phyloP scores from a whole-genome alignment of 164 flowering plant species.

The Chloranthus sessilifolius region DNA sequence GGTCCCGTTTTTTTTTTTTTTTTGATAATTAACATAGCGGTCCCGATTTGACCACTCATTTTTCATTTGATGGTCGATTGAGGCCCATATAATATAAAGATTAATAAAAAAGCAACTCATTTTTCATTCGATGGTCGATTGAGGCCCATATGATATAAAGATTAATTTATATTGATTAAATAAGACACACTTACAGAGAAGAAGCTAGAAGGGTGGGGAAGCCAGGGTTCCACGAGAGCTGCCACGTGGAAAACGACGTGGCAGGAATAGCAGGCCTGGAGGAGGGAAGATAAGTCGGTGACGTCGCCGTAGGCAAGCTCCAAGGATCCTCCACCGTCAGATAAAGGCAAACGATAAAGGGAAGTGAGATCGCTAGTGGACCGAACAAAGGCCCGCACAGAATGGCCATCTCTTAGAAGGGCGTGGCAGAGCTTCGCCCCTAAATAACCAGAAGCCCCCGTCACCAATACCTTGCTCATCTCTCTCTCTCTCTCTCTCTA shows the following conservation, averaged over 20 bases:
- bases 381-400: slow-evolving; percentile 80
- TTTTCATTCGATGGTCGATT: too few species aligned
- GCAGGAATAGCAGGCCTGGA: slow-evolving; percentile 64
- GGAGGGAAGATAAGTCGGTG: slow-evolving; percentile 64
- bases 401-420: slow-evolving; percentile 47
- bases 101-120: too few species aligned
- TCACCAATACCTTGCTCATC: slow-evolving; percentile 62
- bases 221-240: slow-evolving; percentile 94
- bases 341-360: slow-evolving; percentile 30
- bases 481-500: not conserved
- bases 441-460: slow-evolving; percentile 88
- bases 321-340: slow-evolving; percentile 16
- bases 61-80: too few species aligned
- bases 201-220: slow-evolving; percentile 74
- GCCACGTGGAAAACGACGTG: slow-evolving; percentile 76
- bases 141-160: too few species aligned
- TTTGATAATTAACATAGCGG: too few species aligned
- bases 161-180: too few species aligned
- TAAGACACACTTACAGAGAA: slow-evolving; percentile 62
- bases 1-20: too few species aligned
- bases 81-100: too few species aligned
- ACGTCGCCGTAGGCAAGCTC: slow-evolving; percentile 80
- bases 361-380: slow-evolving; percentile 61
- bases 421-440: slow-evolving; percentile 72
- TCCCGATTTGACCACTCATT: too few species aligned